These are phyloP conservation scores for Fusarium tjaetaba DNA, from an alignment of 2,329 filamentous ascomycete genomes.

Conservation along the genomic window DNA sequence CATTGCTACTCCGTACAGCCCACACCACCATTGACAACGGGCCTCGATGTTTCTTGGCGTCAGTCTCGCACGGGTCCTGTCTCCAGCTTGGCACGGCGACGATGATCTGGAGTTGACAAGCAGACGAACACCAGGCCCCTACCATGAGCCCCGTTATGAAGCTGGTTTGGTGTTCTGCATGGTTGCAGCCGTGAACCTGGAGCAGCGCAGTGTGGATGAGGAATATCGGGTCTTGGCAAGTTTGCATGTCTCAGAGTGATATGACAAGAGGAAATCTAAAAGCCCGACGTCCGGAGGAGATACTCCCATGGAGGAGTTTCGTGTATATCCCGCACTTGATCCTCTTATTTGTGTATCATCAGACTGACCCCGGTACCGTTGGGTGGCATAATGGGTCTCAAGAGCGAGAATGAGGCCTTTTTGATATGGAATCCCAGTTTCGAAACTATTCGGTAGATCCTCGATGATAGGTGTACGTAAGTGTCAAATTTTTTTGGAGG, in stretches of 20 bases:
- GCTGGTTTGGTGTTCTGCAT: slow-evolving; percentile 28
- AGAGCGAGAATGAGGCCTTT: slow-evolving; percentile 9
- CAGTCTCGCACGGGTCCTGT: slow-evolving; percentile 11
- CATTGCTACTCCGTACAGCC: neutral
- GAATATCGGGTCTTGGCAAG: slow-evolving; percentile 33
- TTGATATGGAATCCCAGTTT: neutral
- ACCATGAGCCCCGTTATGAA: slow-evolving; percentile 12
- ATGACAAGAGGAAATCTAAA: slow-evolving; percentile 23
- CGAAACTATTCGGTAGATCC: neutral
- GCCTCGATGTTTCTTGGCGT: slow-evolving; percentile 27
- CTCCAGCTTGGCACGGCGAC: slow-evolving; percentile 1
- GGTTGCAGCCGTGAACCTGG: slow-evolving; percentile 36
- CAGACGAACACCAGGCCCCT: slow-evolving; percentile 11
- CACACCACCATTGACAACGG: slow-evolving; percentile 27
- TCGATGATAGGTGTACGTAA: neutral
- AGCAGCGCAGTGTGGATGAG: slow-evolving; percentile 16
- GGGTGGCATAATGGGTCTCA: slow-evolving; percentile 14
- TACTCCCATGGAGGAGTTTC: slow-evolving; percentile 17
- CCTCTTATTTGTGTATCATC: slow-evolving; percentile 22
- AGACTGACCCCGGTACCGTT: slow-evolving; percentile 20
- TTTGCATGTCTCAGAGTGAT: slow-evolving; percentile 30
- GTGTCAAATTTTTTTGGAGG: neutral
- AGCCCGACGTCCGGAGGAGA: slow-evolving; percentile 8
- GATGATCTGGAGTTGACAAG: slow-evolving; percentile 19
- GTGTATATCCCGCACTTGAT: slow-evolving; percentile 27